phyloP scores from a whole-genome alignment of 176 grass and related monocot species.

The Oryza officinalis region DNA sequence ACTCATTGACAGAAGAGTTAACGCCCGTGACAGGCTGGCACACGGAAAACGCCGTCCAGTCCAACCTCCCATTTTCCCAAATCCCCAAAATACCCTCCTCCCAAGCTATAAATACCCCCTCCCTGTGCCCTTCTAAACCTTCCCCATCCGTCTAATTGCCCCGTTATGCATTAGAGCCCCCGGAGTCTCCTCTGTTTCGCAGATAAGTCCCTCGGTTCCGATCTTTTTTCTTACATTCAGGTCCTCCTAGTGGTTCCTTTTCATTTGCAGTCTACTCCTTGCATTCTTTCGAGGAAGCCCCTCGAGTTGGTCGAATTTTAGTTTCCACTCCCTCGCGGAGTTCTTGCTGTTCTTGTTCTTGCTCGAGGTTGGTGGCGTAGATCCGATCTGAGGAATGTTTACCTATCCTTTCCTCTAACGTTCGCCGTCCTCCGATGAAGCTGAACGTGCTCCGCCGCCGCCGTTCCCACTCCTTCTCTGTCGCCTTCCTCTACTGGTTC shows the following conservation, averaged over 20 bases:
- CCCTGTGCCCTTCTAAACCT: background rate
- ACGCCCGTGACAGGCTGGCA: constrained; percentile 30
- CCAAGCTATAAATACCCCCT: constrained; percentile 33
- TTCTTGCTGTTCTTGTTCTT: background rate
- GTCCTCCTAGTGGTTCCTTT: constrained; percentile 1
- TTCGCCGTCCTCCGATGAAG: constrained; percentile 54
- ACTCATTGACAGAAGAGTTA: background rate
- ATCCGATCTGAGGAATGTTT: constrained; percentile 41
- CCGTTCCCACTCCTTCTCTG: constrained; percentile 78
- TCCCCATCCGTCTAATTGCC: constrained; percentile 19
- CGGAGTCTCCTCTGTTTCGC: background rate
- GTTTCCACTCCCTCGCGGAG: background rate
- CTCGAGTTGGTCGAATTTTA: constrained; percentile 12
- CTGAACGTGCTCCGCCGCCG: constrained; percentile 41
- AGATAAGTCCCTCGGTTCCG: constrained; percentile 40
- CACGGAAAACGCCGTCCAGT: constrained; percentile 40
- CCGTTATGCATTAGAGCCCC: constrained; percentile 1
- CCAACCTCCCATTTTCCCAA: background rate
- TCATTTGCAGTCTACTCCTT: background rate
- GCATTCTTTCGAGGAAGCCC: background rate
- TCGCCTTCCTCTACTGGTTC: constrained; percentile 84
- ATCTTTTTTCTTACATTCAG: background rate
- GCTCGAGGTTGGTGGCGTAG: background rate
- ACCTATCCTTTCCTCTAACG: constrained; percentile 44
- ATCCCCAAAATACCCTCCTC: constrained; percentile 27